A percentile compares a stretch with the other conserved stretches of the same genome.
These are phyloP conservation scores for Plectosphaerella cucumerina DNA, from an alignment of 2,329 filamentous ascomycete genomes.

Conservation along the genomic window DNA sequence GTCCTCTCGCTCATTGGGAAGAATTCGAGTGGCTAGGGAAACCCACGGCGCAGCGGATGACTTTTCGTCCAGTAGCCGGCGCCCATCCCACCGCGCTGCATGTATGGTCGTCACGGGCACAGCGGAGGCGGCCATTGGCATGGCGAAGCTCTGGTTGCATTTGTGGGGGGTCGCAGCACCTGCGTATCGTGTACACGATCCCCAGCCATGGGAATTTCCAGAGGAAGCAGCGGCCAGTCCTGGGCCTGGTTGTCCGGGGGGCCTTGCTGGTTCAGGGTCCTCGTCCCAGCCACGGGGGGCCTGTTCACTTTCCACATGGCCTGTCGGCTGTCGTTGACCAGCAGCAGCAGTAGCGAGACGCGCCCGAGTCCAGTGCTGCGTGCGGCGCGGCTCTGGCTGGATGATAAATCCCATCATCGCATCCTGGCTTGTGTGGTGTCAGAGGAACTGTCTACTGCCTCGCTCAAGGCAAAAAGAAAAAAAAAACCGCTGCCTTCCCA, in stretches of 20 bases:
- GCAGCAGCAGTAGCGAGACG: background rate
- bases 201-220: background rate
- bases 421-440: too few relatives aligned
- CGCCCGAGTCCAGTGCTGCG: too few relatives aligned
- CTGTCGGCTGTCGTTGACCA: background rate
- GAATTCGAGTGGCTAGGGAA: slow-evolving; percentile 11
- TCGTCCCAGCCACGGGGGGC: background rate
- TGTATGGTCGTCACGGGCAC: slow-evolving; percentile 6
- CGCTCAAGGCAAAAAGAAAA: slow-evolving; percentile 6
- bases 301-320: background rate
- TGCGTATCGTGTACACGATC: background rate
- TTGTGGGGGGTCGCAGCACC: background rate
- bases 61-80: background rate
- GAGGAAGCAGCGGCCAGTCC: background rate
- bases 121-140: slow-evolving; percentile 5
- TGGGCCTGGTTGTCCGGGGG: too few relatives aligned
- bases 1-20: background rate
- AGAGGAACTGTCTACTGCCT: too few relatives aligned
- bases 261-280: too few relatives aligned
- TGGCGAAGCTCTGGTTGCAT: background rate
- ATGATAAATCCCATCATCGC: background rate
- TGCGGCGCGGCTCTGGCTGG: too few relatives aligned
- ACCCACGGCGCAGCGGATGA: background rate
- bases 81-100: slow-evolving; percentile 7
- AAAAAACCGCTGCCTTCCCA: slow-evolving; percentile 6